A percentile compares a stretch with the other conserved stretches of the same genome.
Conservation (phyloP, 805 yeast genomes). For the Trichomonascus vanleenenianus region DNA sequence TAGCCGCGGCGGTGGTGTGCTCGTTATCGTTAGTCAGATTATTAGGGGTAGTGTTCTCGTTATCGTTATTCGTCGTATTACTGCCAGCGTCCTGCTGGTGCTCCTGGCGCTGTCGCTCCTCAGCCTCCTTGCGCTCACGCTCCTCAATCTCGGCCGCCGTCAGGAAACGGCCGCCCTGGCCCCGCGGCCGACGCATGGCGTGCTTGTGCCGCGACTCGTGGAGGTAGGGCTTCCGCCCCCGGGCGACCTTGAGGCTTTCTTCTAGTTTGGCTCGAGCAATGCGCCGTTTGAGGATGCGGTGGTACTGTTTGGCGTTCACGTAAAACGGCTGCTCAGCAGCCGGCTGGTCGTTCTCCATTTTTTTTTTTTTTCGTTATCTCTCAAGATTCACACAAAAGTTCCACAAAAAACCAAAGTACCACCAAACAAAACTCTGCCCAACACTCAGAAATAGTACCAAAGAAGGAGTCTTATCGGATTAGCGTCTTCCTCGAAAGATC, state of each 20-base stretch:
- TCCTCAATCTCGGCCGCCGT: slow-evolving; percentile 83
- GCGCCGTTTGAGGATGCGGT: slow-evolving; percentile 86
- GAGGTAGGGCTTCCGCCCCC: slow-evolving; percentile 87
- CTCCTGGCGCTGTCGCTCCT: slow-evolving; percentile 15
- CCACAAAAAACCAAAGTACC: no score
- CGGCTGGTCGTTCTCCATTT: slow-evolving; percentile 1
- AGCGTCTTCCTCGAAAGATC: no score
- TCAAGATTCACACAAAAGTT: background rate
- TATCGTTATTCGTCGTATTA: background rate
- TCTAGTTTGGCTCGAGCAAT: slow-evolving; percentile 90
- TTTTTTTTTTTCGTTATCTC: background rate
- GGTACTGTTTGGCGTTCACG: slow-evolving; percentile 96
- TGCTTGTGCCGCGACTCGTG: slow-evolving; percentile 98
- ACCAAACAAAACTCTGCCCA: no score
- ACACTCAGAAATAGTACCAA: no score
- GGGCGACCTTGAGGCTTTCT: slow-evolving; percentile 76
- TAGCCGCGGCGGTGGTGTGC: background rate
- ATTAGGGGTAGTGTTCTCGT: background rate
- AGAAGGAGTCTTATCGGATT: no score
- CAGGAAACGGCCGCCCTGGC: slow-evolving; percentile 95
- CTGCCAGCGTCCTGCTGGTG: slow-evolving; percentile 1
- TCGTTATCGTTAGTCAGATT: background rate
- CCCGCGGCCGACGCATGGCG: slow-evolving; percentile 98
- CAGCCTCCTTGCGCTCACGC: slow-evolving; percentile 37
- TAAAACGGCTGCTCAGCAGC: slow-evolving; percentile 79